Conservation (phyloP, 2,329 filamentous ascomycete genomes). For the Neophaeococcomyces aloes region DNA sequence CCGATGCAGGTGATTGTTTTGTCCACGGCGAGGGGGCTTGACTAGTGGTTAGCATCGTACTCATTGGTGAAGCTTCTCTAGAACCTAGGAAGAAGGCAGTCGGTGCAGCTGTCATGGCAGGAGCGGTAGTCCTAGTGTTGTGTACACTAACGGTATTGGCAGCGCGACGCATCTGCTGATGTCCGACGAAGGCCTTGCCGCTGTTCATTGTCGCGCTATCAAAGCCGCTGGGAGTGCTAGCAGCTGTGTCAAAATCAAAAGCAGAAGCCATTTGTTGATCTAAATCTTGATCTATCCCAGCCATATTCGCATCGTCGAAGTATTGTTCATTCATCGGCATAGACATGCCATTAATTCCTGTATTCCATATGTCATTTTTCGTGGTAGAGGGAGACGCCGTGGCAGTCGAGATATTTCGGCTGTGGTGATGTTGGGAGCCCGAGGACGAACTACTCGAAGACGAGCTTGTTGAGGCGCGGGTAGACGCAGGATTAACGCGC, state of each 20-base stretch:
- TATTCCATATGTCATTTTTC: conserved; percentile 18
- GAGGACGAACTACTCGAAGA: conserved; percentile 35
- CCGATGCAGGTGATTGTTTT: conserved; percentile 33
- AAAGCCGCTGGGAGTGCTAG: conserved; percentile 36
- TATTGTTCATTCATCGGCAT: conserved; percentile 31
- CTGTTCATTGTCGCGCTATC: conserved; percentile 24
- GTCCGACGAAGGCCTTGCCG: conserved; percentile 16
- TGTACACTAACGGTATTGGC: conserved; percentile 11
- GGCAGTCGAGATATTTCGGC: conserved; percentile 31
- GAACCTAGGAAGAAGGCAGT: conserved; percentile 28
- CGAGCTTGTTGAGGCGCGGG: conserved; percentile 35
- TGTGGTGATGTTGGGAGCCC: conserved; percentile 32
- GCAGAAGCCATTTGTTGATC: conserved; percentile 39
- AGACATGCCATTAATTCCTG: conserved; percentile 26
- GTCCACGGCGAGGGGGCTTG: conserved; percentile 31
- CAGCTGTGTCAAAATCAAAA: conserved; percentile 40
- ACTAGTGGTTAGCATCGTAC: conserved; percentile 23
- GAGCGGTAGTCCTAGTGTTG: conserved; percentile 20
- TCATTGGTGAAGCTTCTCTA: conserved; percentile 31
- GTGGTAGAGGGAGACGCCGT: conserved; percentile 32
- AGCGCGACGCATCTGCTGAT: conserved; percentile 9
- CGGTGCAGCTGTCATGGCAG: conserved; percentile 15
- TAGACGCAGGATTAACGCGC: conserved; percentile 19
- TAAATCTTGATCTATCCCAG: conserved; percentile 30
- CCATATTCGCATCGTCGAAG: conserved; percentile 29